These are phyloP conservation scores for Gossypium mustelinum DNA, from an alignment of 345 rosid species.

Conservation along the genomic window DNA sequence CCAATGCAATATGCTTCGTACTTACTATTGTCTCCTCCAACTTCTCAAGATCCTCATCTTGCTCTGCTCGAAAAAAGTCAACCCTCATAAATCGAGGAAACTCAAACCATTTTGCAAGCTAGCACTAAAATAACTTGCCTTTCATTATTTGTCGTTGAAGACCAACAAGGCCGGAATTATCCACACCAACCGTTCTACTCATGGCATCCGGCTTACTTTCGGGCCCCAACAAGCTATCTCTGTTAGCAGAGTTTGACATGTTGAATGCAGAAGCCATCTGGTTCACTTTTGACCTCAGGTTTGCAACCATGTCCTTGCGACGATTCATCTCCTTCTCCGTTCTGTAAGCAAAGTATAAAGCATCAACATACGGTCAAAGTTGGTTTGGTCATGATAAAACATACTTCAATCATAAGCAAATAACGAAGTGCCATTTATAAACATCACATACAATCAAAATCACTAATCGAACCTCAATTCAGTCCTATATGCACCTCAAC, in stretches of 20 bases:
- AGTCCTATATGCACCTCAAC: neutral
- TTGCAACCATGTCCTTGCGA: constrained; percentile 77
- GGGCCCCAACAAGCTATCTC: constrained; percentile 72
- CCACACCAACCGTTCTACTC: constrained; percentile 55
- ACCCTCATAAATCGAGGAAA: constrained; percentile 3
- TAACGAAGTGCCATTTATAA: neutral
- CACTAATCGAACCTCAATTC: neutral
- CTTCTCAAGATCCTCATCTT: constrained; percentile 96
- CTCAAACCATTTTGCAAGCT: neutral
- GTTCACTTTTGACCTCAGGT: constrained; percentile 63
- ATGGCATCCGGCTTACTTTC: constrained; percentile 59
- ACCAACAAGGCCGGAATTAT: constrained; percentile 79
- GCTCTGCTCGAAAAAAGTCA: constrained; percentile 50
- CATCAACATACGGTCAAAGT: neutral
- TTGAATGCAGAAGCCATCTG: constrained; percentile 82
- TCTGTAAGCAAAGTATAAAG: constrained; percentile 31
- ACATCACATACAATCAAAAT: neutral
- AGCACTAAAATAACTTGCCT: constrained; percentile 46
- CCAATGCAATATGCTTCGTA: constrained; percentile 77
- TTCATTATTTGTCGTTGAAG: constrained; percentile 86
- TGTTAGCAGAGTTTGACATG: constrained; percentile 70
- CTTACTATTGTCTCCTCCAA: constrained; percentile 68
- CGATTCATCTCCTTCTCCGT: constrained; percentile 95
- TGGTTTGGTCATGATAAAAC: neutral
- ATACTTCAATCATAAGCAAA: neutral